Evolutionary conservation across 1,284 basidiomycete species (phyloP), one percentile per base, ranked within the genome.

Genomic region (Abortiporus biennis): DNA sequence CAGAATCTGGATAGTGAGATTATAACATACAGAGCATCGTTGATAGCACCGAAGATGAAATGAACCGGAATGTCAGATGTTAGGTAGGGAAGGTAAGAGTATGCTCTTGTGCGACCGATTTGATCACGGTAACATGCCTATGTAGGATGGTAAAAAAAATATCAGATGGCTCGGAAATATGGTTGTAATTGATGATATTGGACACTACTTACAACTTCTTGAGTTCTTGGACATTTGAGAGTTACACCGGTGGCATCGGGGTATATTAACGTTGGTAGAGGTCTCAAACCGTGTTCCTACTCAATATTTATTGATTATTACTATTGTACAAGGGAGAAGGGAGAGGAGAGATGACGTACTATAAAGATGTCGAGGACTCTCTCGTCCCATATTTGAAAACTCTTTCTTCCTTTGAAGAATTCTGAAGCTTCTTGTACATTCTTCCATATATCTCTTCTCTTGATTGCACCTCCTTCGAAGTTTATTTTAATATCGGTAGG

Each of bases 201-300:
- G 15, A 27, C 3, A 20, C 12, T 25, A 44, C 56, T 8, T 34
- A 60, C 59, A n/a, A 47, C 47, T 43, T 79, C 76, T 38, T 74
- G 72, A 4, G 46, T 43, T 30, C 64, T 66, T 11, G 61, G 59
- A 47, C 74, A 78, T 49, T 66, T 73, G 12, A 78, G 56, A 4
- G 74, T 77, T 4, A 79, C 71, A 11, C 74, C 73, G 12, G 51
- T 60, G 47, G 66, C 62, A 44, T 74, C 66, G 0, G 74, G 69
- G 50, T 74, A 71, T 5, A 62, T 61, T 2, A 47, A 47, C 0
- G 70, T 74, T 3, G 75, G 73, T 3, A 77, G 55, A 11, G 63
- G 47, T 17, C 68, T 50, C 51, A 78, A 50, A 0, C 73, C 74
- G 29, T 69, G 52, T 48, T 72, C 62, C 75, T 76, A 20, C n/a